Evolutionary conservation across 2,329 filamentous ascomycete species (phyloP), one percentile per base, ranked within the genome.

Genomic region (Pseudonectria foliicola): DNA sequence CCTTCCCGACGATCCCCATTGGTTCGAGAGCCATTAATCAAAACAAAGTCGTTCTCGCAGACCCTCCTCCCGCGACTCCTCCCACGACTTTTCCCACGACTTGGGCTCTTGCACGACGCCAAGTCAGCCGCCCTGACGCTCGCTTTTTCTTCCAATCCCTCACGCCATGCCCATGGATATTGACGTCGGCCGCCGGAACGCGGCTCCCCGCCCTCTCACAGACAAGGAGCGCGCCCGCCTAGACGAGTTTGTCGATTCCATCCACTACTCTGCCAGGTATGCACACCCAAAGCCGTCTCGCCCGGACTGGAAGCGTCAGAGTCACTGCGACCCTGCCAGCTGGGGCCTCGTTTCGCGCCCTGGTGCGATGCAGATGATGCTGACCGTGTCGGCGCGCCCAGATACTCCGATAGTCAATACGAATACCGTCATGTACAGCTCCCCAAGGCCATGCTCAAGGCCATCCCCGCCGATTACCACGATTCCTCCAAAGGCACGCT

Each of bases 401-500:
- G 92, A 61, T 98, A 98, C 62, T 89, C 82, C 18, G 92, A 98
- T 56, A 81, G 77, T 64, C 78, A 92, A 62, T 95, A 81, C 63
- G 92, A 98, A 66, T 98, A 98, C 67, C 85, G 92, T 46, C 92
- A 98, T 63, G 92, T 98, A 39, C 89, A 95, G 63, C 78, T 98
- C 21, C 92, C 92, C 28, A 98, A 98, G 67, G 82, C 87, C 50
- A 98, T 98, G 92, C 80, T 98, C 46, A 96, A 96, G 66, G 84
- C 78, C 27, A 96, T 98, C 50, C 92, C 92, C 13, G 82, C 89
- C 60, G 90, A 95, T 45, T 95, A 95, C 64, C 90, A 94, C 57
- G 89, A 95, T 62, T 74, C 80, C 33, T 69, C 78, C 34, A 87
- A 94, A 64, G 92, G 92, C 43, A 96, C 90, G 6, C 67, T 98